These are phyloP conservation scores for Fulvia fulva DNA, from an alignment of 2,329 filamentous ascomycete genomes.

Conservation along the genomic window DNA sequence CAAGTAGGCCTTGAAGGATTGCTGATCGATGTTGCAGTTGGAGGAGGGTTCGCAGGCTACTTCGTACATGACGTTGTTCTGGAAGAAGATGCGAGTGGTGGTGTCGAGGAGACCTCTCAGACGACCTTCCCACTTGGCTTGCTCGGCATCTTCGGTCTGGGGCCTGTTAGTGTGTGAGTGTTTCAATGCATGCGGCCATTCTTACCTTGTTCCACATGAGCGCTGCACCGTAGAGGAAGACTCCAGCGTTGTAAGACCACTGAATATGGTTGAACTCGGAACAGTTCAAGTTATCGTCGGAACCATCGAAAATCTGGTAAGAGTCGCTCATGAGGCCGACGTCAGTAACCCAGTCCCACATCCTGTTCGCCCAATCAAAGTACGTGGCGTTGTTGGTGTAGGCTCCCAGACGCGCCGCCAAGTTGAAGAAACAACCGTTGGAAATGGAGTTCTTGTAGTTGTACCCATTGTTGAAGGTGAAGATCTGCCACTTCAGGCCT, in stretches of 20 bases:
- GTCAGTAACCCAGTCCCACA: conserved; percentile 35
- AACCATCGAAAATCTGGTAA: conserved; percentile 46
- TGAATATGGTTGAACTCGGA: conserved; percentile 41
- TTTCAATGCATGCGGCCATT: not conserved
- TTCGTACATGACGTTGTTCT: conserved; percentile 42
- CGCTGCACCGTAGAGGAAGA: conserved; percentile 44
- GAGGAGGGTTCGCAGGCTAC: conserved; percentile 41
- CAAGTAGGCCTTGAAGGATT: conserved; percentile 48
- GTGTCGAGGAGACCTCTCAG: conserved; percentile 26
- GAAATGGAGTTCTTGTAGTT: conserved; percentile 49
- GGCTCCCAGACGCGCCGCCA: conserved; percentile 42
- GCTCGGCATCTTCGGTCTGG: conserved; percentile 22
- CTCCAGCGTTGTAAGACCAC: conserved; percentile 47
- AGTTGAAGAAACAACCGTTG: conserved; percentile 51
- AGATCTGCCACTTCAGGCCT: conserved; percentile 35
- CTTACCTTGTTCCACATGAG: conserved; percentile 46
- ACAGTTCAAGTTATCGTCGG: conserved; percentile 44
- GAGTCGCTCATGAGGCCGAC: conserved; percentile 54
- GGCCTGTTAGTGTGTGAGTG: not conserved
- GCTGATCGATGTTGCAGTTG: conserved; percentile 45
- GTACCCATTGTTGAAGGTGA: conserved; percentile 50
- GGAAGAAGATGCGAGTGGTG: conserved; percentile 39
- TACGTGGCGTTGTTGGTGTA: conserved; percentile 52
- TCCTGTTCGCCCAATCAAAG: conserved; percentile 55
- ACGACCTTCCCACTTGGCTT: conserved; percentile 22